Evolutionary conservation across 768 basidiomycete genomes (phyloP).

Genomic region (Tulasnella sp.): DNA sequence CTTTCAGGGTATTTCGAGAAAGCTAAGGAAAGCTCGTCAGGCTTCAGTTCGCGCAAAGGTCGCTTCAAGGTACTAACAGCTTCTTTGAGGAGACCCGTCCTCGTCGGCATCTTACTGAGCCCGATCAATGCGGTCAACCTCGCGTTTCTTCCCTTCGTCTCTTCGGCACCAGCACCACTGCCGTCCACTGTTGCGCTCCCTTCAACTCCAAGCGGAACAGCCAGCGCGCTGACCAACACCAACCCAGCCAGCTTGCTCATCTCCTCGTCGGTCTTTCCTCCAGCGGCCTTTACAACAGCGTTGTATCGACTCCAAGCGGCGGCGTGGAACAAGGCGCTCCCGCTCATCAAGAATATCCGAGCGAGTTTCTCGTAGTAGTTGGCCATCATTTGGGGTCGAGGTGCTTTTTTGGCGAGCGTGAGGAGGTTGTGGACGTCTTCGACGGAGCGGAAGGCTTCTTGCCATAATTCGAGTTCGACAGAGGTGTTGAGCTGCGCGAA

Average conservation of each 20-base stretch:
- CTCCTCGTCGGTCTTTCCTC: conserved; percentile 71
- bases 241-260: conserved; percentile 75
- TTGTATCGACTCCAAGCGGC: conserved; percentile 91
- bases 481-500: conserved; percentile 95
- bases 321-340: conserved; percentile 91
- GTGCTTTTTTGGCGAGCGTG: conserved; percentile 86
- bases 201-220: conserved; percentile 72
- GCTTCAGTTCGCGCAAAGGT: background rate
- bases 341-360: conserved; percentile 91
- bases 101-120: conserved; percentile 72
- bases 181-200: conserved; percentile 26
- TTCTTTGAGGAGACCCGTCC: conserved; percentile 76
- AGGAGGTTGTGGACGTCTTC: conserved; percentile 97
- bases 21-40: conserved; percentile 42
- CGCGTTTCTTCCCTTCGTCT: conserved; percentile 58
- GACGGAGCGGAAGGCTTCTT: conserved; percentile 95
- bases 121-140: conserved; percentile 80
- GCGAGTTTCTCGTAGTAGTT: conserved; percentile 98
- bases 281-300: conserved; percentile 59
- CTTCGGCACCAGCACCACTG: conserved; percentile 40
- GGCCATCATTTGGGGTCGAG: conserved; percentile 93
- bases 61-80: conserved; percentile 48
- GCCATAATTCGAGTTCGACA: conserved; percentile 97
- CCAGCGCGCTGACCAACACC: conserved; percentile 85
- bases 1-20: conserved; percentile 71